Conservation (phyloP, 2,329 filamentous ascomycete species). For the Gnomoniopsis smithogilvyi region DNA sequence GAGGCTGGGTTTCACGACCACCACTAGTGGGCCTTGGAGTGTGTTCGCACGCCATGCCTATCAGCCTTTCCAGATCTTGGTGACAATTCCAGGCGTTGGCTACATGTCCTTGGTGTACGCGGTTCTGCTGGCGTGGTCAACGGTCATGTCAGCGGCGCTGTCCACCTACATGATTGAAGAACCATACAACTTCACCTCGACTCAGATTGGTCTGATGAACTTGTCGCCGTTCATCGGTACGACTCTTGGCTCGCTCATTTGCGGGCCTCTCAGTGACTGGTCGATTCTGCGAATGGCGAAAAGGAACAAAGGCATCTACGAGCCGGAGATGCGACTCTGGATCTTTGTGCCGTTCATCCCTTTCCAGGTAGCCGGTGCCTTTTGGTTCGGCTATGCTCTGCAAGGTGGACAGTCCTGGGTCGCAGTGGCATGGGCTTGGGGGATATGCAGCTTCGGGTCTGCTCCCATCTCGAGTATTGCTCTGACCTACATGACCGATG, state of each 20-base stretch:
- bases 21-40: slow-evolving; percentile 12
- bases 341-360: slow-evolving; percentile 22
- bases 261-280: slow-evolving; percentile 31
- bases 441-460: slow-evolving; percentile 12
- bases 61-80: slow-evolving; percentile 17
- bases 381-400: slow-evolving; percentile 19
- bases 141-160: slow-evolving; percentile 14
- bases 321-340: slow-evolving; percentile 35
- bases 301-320: slow-evolving; percentile 32
- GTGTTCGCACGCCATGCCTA: slow-evolving; percentile 17
- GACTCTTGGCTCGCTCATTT: slow-evolving; percentile 30
- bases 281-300: slow-evolving; percentile 30
- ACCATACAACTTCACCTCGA: slow-evolving; percentile 17
- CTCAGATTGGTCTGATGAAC: slow-evolving; percentile 18
- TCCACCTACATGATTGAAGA: slow-evolving; percentile 16
- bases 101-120: slow-evolving; percentile 19
- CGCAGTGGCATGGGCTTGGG: slow-evolving; percentile 13
- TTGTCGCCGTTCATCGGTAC: slow-evolving; percentile 18
- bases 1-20: slow-evolving; percentile 14
- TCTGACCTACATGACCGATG: slow-evolving; percentile 18
- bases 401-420: slow-evolving; percentile 17
- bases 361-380: slow-evolving; percentile 17
- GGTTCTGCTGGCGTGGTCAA: slow-evolving; percentile 16
- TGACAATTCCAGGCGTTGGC: slow-evolving; percentile 16
- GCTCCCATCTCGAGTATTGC: slow-evolving; percentile 17